phyloP scores from a whole-genome alignment of 371 early-diverging fungal species.

The Blastocladiella emersonii region DNA sequence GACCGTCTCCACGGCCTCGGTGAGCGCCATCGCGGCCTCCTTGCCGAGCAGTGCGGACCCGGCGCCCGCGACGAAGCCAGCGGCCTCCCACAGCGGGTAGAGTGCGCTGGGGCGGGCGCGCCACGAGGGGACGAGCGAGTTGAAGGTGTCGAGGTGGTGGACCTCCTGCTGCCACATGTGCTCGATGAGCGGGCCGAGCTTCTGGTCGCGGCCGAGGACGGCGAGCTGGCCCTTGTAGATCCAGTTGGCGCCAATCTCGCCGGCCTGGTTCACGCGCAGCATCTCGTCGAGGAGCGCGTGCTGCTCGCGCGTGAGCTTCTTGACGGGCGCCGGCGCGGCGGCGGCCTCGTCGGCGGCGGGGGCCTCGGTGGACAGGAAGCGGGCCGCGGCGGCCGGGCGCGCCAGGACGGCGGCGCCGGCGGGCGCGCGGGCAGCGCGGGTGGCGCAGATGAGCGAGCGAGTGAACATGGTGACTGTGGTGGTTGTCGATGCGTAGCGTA shows the following conservation, averaged over 20 bases:
- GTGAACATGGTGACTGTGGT: too few species aligned
- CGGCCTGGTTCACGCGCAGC: conserved; percentile 91
- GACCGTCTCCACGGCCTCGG: conserved; percentile 93
- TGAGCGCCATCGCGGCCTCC: conserved; percentile 94
- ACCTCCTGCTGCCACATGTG: conserved; percentile 95
- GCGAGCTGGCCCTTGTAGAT: conserved; percentile 90
- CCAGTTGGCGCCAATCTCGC: conserved; percentile 87
- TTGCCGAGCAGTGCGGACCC: conserved; percentile 80
- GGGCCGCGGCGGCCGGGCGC: too few species aligned
- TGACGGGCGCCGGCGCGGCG: not conserved
- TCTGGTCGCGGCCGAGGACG: conserved; percentile 57
- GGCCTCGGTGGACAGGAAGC: too few species aligned
- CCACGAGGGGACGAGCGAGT: conserved; percentile 52
- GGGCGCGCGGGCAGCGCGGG: too few species aligned
- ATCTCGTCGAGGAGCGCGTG: conserved; percentile 29
- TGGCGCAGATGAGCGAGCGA: too few species aligned
- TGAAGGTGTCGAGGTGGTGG: conserved; percentile 61
- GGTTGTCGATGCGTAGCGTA: too few species aligned
- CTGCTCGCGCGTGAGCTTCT: not conserved
- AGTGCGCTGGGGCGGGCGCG: conserved; percentile 75
- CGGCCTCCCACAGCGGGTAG: conserved; percentile 72
- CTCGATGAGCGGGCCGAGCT: conserved; percentile 53
- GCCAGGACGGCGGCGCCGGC: too few species aligned
- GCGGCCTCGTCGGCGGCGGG: too few species aligned
- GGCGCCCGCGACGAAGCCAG: conserved; percentile 76